These are phyloP conservation scores for Aureobasidium sp. DNA, from an alignment of 2,329 filamentous ascomycete species.

Conservation along the genomic window DNA sequence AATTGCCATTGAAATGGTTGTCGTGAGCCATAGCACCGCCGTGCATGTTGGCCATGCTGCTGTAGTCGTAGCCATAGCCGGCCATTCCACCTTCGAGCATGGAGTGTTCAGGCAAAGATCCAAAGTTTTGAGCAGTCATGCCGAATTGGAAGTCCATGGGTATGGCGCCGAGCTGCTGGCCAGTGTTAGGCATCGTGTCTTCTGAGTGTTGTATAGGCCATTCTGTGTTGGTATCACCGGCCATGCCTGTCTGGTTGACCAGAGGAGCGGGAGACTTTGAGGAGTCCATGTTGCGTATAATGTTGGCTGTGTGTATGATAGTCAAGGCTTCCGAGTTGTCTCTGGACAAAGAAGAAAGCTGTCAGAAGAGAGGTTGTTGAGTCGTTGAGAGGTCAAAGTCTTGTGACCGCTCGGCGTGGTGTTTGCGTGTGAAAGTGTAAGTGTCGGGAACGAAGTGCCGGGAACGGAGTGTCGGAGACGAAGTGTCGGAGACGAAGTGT, in stretches of 20 bases:
- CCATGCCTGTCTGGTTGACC: neutral
- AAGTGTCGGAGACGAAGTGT: no score
- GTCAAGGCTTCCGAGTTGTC: neutral
- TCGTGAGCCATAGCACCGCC: neutral
- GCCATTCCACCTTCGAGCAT: neutral
- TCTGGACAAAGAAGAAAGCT: no score
- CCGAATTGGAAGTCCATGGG: neutral
- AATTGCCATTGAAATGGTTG: neutral
- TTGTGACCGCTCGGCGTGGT: no score
- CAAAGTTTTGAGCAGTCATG: neutral
- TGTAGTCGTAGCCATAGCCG: neutral
- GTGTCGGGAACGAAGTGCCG: no score
- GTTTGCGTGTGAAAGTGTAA: no score
- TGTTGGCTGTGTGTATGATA: neutral
- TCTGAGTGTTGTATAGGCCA: neutral
- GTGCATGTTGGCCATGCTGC: neutral
- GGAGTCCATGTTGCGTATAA: neutral
- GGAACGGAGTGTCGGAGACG: no score
- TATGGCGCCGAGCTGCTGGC: neutral
- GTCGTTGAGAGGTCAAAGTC: no score
- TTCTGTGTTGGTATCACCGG: neutral
- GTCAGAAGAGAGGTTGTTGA: no score
- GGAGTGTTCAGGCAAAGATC: neutral
- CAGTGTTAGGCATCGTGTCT: neutral
- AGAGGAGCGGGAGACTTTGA: neutral